Base-by-base conservation (phyloP, 2,329 filamentous ascomycete genomes). In the Stemphylium lycopersici region DNA sequence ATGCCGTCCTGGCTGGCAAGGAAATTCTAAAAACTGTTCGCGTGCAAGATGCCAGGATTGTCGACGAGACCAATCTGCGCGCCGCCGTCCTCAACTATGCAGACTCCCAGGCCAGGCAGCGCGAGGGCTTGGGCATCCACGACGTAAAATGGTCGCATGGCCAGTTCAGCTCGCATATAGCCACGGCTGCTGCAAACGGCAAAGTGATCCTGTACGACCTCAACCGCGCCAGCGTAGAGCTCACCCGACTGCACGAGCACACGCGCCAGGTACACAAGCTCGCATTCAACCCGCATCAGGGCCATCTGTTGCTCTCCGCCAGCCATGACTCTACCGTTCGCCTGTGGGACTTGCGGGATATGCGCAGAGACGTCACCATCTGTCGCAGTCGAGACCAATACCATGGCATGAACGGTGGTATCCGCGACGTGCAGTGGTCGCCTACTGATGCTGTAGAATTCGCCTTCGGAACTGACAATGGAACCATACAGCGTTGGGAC, bases 111-210 rank as follows among this genome's bases (percentile, higher is more conserved):
- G 74, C 76, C 18, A 79, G 82, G 37, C 78, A 84, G 68, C 81
- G 83, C 58, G 83, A 86, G 55, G 83, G 83, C 55, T 78, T 87
- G 58, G 83, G 84, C 48, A 84, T 87, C 60, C 84, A 84, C 57
- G 86, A 88, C 71, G 86, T 88, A 26, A 87, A 87, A 60, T 88
- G 86, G 86, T 87, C 86, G 46, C 85, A 87, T 74, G 83, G 84
- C 55, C 79, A 80, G 48, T 86, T 81, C 68, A 81, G 81, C 63
- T 81, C 82, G 55, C 82, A 82, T 62, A 84, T 88, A 59, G 85
- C 85, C 34, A 87, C 85, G 10, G 86, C 86, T 22, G 86, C 84
- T 20, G 82, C 83, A 47, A 87, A 86, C 74, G 86, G 86, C 58
- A 85, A 86, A 64, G 84, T 88, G 67, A 82, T 87, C 48, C 73